Base-by-base conservation (phyloP, 805 yeast genomes). In the Lipomyces yamanashiensis region DNA sequence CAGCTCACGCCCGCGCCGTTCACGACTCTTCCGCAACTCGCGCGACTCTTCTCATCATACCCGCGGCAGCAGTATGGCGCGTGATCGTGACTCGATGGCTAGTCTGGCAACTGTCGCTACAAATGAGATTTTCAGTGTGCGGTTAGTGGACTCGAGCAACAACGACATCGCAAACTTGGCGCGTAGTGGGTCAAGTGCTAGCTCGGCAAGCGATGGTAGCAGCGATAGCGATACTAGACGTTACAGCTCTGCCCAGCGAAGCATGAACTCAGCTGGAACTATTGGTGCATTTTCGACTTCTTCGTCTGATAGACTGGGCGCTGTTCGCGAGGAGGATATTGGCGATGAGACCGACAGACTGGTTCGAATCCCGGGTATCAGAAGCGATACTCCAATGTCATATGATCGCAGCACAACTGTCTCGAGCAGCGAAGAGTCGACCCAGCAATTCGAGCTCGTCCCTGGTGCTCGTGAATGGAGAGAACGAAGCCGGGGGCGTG, bases 31-130 rank as follows among this genome's bases (percentile, higher is more conserved):
- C 57, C 39, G 68, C 45, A 37, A 28, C 28, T 58, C 62, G 43
- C 56, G 58, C 12, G 62, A 39, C 15, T 43, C 52, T 8, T 45
- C 52, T 12, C 43, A 45, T 10, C n/a, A 19, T 34, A 34, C 49
- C 19, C 23, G 13, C 15, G 56, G 44, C 9, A 41, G 47, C 13
- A 17, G 43, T 21, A 8, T 49, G 17, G 51, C 58, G 8, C 63
- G 49, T 6, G 67, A 61, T 9, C 52, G 72, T 7, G 72, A 69
- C 49, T 70, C 72, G 28, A 61, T 70, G 54, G 69, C 71, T n/a
- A 66, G 71, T 37, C 54, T 70, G 17, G 72, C 71, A 12, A 69
- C 71, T 9, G 67, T 69, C n/a, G 72, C 72, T 7, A 70, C 72
- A 23, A 67, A 59, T 41, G 72, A 70, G 58, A 51, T 70, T 2